phyloP scores from a whole-genome alignment of 768 basidiomycete genomes.

The Naematelia aurantialba region DNA sequence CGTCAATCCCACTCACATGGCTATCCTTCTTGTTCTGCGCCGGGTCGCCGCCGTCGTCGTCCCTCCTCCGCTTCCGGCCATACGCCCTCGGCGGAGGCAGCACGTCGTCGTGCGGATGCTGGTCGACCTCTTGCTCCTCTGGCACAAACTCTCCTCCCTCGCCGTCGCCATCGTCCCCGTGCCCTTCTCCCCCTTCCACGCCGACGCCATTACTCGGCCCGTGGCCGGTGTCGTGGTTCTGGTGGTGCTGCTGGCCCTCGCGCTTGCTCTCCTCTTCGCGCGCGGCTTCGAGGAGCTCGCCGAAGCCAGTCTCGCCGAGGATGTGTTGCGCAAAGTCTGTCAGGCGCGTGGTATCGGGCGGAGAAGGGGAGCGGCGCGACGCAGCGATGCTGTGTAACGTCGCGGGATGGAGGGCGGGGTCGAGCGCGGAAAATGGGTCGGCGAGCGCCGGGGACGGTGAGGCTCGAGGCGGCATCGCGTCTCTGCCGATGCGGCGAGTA shows the following conservation, averaged over 20 bases:
- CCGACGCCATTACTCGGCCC: neutral
- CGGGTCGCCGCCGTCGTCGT: conserved; percentile 17
- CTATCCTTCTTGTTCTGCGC: conserved; percentile 43
- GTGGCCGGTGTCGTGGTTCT: neutral
- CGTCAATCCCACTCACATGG: conserved; percentile 51
- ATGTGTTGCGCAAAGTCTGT: conserved; percentile 34
- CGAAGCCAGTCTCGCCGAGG: conserved; percentile 13
- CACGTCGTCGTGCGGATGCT: too few relatives aligned
- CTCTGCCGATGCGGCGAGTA: neutral
- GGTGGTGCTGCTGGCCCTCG: too few relatives aligned
- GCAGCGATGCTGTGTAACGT: conserved; percentile 13
- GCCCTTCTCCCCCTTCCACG: neutral
- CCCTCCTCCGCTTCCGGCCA: conserved; percentile 11
- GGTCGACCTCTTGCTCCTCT: neutral
- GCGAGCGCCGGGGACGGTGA: conserved; percentile 2
- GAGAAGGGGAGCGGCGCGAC: neutral
- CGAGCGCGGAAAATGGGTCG: conserved; percentile 16
- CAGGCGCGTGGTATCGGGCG: conserved; percentile 19
- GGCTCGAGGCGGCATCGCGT: conserved; percentile 1
- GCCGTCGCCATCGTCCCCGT: neutral
- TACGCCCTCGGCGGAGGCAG: neutral
- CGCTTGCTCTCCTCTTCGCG: conserved; percentile 6
- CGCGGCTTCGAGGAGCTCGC: conserved; percentile 20
- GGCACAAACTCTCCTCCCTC: neutral
- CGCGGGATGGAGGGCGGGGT: conserved; percentile 17